Percentiles rank a stretch among this genome's conserved stretches.
Conservation (phyloP, 345 rosid genomes). For the Lepidium aucheri region DNA sequence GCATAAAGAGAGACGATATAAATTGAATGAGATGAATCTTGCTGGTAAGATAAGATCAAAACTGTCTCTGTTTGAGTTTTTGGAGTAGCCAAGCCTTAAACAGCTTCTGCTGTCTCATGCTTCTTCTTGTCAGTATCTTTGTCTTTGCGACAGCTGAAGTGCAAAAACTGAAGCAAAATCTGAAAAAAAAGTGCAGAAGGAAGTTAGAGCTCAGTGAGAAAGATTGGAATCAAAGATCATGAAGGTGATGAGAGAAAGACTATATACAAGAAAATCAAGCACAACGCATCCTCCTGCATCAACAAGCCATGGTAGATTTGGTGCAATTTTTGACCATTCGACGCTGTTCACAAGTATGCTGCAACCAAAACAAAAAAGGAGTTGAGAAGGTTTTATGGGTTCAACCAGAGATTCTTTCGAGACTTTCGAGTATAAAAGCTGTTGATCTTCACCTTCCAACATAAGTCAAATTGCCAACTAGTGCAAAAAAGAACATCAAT, state of each 20-base stretch:
- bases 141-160: constrained; percentile 36
- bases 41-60: constrained; percentile 14
- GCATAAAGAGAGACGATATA: background rate
- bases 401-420: background rate
- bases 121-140: constrained; percentile 12
- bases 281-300: constrained; percentile 83
- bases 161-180: constrained; percentile 67
- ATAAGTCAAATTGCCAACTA: constrained; percentile 69
- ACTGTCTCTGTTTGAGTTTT: constrained; percentile 4
- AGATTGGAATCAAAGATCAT: background rate
- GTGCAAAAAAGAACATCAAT: constrained; percentile 72
- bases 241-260: background rate
- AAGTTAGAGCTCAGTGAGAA: constrained; percentile 12
- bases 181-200: constrained; percentile 21
- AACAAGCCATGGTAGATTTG: constrained; percentile 80
- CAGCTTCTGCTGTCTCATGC: constrained; percentile 14
- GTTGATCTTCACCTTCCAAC: constrained; percentile 52
- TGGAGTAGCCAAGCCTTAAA: constrained; percentile 13
- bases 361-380: constrained; percentile 6
- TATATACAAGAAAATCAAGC: constrained; percentile 62
- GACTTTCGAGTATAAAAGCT: background rate
- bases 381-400: background rate
- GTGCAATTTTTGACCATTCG: constrained; percentile 55
- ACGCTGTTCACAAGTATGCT: constrained; percentile 62
- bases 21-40: background rate